Conservation (phyloP, 495 filamentous ascomycete species). For the Penicillium roqueforti region DNA sequence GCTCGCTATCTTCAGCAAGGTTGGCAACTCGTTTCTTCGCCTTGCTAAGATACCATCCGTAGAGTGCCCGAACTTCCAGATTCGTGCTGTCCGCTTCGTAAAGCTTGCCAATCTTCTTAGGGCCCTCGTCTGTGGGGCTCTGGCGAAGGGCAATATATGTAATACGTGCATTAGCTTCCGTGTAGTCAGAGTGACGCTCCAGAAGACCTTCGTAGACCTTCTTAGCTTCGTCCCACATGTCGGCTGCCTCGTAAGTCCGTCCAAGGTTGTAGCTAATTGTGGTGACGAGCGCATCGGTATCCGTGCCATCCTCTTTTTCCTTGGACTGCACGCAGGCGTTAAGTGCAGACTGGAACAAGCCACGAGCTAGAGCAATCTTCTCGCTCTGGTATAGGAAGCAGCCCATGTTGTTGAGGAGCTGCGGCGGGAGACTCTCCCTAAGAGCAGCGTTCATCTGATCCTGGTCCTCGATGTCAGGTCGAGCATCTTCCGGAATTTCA, state of each 20-base stretch:
- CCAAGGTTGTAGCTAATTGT: constrained; percentile 95
- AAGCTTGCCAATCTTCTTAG: constrained; percentile 74
- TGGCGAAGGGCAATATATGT: constrained; percentile 87
- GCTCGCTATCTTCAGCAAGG: constrained; percentile 82
- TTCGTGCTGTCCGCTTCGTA: constrained; percentile 75
- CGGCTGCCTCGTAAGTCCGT: constrained; percentile 87
- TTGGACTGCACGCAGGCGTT: constrained; percentile 75
- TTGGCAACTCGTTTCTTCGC: constrained; percentile 76
- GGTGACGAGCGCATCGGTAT: constrained; percentile 84
- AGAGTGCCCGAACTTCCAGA: constrained; percentile 84
- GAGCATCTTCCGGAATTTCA: constrained; percentile 62
- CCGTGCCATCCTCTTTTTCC: constrained; percentile 55
- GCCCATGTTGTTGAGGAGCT: constrained; percentile 94
- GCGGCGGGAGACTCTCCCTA: constrained; percentile 74
- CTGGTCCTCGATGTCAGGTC: constrained; percentile 61
- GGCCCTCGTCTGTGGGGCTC: constrained; percentile 77
- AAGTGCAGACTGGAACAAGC: constrained; percentile 82
- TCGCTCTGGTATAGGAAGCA: constrained; percentile 89
- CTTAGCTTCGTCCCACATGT: constrained; percentile 74
- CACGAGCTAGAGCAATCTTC: constrained; percentile 72
- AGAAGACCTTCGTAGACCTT: constrained; percentile 82
- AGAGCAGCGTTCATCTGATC: constrained; percentile 55
- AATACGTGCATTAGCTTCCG: constrained; percentile 79
- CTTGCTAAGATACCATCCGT: constrained; percentile 89
- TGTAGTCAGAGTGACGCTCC: constrained; percentile 80